phyloP scores from a whole-genome alignment of 176 grass and related monocot genomes.

The Phyllostachys edulis region DNA sequence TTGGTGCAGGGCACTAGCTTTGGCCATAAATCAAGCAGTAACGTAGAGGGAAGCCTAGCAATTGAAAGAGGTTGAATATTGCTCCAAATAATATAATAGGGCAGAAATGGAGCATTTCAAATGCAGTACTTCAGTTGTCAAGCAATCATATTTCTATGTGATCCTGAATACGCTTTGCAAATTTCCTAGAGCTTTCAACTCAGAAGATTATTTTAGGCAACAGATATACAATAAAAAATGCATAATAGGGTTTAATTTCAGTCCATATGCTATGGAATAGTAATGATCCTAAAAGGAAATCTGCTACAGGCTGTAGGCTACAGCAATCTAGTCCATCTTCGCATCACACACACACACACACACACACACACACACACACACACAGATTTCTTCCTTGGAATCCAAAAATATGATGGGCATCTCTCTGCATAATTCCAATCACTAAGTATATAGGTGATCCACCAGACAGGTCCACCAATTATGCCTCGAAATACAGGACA shows the following conservation, averaged over 20 bases:
- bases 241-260: neutral
- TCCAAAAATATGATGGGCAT: conserved; percentile 19
- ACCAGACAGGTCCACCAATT: conserved; percentile 34
- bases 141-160: conserved; percentile 9
- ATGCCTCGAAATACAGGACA: conserved; percentile 44
- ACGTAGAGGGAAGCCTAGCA: neutral
- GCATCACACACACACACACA: neutral
- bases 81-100: neutral
- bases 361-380: neutral
- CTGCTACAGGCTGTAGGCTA: neutral
- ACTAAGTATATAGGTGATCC: conserved; percentile 13
- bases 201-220: neutral
- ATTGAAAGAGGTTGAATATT: neutral
- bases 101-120: conserved; percentile 2
- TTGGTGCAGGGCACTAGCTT: neutral
- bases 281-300: neutral
- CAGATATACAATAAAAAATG: neutral
- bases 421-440: conserved; percentile 11
- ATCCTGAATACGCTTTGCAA: neutral
- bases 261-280: neutral
- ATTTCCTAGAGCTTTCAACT: neutral
- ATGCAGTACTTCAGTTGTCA: neutral
- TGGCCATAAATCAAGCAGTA: conserved; percentile 5
- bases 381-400: neutral
- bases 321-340: neutral